Evolutionary conservation across 495 filamentous ascomycete species (phyloP).

Genomic region (Hapsidospora chrysogenum): DNA sequence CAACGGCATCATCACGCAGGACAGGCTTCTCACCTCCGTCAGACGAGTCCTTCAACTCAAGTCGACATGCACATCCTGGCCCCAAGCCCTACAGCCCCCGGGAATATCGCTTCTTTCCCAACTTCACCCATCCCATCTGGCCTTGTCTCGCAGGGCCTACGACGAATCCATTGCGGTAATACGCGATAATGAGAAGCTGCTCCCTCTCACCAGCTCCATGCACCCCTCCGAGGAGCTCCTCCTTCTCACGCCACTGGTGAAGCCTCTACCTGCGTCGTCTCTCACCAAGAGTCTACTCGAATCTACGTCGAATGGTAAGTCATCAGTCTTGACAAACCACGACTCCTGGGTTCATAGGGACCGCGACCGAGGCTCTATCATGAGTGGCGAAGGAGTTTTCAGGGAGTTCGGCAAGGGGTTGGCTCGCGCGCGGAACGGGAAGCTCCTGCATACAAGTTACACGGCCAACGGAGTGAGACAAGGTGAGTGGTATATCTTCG

Average conservation of each 20-base stretch:
- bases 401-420: slow-evolving; percentile 66
- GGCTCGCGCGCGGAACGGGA: slow-evolving; percentile 62
- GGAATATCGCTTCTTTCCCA: slow-evolving; percentile 55
- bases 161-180: slow-evolving; percentile 76
- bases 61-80: slow-evolving; percentile 62
- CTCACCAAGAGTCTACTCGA: slow-evolving; percentile 37
- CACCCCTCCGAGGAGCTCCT: slow-evolving; percentile 72
- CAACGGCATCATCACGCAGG: slow-evolving; percentile 62
- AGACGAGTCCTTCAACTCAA: slow-evolving; percentile 61
- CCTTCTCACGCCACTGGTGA: slow-evolving; percentile 69
- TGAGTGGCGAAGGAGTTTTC: slow-evolving; percentile 80
- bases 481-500: slow-evolving; percentile 12
- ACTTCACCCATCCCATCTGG: slow-evolving; percentile 62
- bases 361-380: slow-evolving; percentile 42
- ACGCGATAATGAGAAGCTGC: slow-evolving; percentile 58
- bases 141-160: slow-evolving; percentile 66
- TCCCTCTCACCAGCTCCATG: slow-evolving; percentile 62
- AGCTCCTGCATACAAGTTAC: slow-evolving; percentile 79
- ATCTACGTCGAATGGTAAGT: slow-evolving; percentile 16
- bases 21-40: slow-evolving; percentile 60
- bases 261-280: slow-evolving; percentile 70
- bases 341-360: slow-evolving; percentile 37
- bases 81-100: slow-evolving; percentile 63
- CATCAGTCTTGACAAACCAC: slow-evolving; percentile 13
- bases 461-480: slow-evolving; percentile 78